phyloP scores from a whole-genome alignment of 164 flowering plant species.

The Vitis labrusca region DNA sequence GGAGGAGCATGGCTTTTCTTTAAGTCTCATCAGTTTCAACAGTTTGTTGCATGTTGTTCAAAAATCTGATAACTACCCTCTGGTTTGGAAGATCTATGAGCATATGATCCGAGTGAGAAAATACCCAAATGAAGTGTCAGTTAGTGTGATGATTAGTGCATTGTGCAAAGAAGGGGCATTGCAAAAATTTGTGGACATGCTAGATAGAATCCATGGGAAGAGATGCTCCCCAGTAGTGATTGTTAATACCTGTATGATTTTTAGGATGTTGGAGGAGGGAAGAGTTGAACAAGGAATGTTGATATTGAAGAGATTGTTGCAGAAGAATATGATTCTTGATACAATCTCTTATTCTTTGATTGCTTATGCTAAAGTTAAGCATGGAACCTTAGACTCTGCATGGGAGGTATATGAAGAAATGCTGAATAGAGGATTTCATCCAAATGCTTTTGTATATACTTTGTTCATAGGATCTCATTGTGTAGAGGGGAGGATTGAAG shows the following conservation, averaged over 20 bases:
- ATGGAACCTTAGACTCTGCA: slow-evolving; percentile 44
- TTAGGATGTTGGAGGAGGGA: slow-evolving; percentile 55
- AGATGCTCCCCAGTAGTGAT: slow-evolving; percentile 62
- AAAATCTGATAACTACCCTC: slow-evolving; percentile 39
- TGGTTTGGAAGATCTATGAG: slow-evolving; percentile 80
- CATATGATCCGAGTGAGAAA: slow-evolving; percentile 53
- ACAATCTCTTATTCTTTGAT: slow-evolving; percentile 62
- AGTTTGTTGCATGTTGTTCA: slow-evolving; percentile 53
- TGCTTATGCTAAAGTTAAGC: slow-evolving; percentile 48
- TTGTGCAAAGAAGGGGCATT: slow-evolving; percentile 80
- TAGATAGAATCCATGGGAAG: slow-evolving; percentile 67
- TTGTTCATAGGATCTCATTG: slow-evolving; percentile 56
- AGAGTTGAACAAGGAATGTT: slow-evolving; percentile 56
- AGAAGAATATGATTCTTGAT: slow-evolving; percentile 66
- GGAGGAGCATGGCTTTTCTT: slow-evolving; percentile 52
- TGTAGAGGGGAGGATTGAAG: slow-evolving; percentile 42
- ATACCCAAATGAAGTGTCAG: slow-evolving; percentile 67
- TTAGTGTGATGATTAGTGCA: slow-evolving; percentile 49
- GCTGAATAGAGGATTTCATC: slow-evolving; percentile 65
- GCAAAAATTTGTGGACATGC: slow-evolving; percentile 41
- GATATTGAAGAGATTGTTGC: slow-evolving; percentile 69
- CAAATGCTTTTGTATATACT: slow-evolving; percentile 68
- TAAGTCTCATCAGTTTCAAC: slow-evolving; percentile 61
- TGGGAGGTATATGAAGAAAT: slow-evolving; percentile 57
- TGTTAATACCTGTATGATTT: slow-evolving; percentile 65